Evolutionary conservation across 164 flowering plant species (phyloP), one percentile per base, ranked within the genome.

Genomic region (Umbilicus rupestris): DNA sequence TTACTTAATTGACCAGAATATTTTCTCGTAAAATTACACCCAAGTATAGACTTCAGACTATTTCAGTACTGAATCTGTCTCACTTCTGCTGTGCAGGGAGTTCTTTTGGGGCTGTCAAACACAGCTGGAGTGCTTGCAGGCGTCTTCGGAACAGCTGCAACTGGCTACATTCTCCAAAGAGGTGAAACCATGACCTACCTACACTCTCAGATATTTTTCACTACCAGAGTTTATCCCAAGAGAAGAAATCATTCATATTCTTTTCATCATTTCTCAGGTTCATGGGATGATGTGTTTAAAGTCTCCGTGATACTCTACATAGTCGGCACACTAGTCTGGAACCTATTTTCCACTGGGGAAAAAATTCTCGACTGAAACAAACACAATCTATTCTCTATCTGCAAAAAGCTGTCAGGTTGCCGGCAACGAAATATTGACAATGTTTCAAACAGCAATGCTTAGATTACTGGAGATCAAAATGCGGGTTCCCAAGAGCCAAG

Each of bases 51-150:
- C 63, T 46, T 15, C 44, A 26, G 46, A 22, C 20, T n/a, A 42
- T 31, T n/a, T 46, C 50, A 46, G 35, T 15, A 29, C 4, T 46
- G 47, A 62, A 22, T 35, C 2, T 28, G 46, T 39, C 47, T 16
- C 29, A 16, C 22, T 35, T 50, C 63, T 16, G 16, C 62, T 24
- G 14, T n/a, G 35, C 81, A 90, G 98, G 98, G 98, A 66, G 92
- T 90, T 50, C 76, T 93, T 66, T 72, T 90, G 67, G 98, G 98
- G 50, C 78, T 90, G 22, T 90, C 98, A 65, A 94, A 94, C 71
- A 94, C 98, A 3, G 98, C 98, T 11, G 98, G 98, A 64, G 98
- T 90, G 66, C 92, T 94, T 33, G 98, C 97, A 52, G 98, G 97
- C 69, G 97, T 94, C 72, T 83, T 94, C 72, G 98, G 96, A 30